Evolutionary conservation across 1,139 yeast species (phyloP).

Genomic region (Saccharomyces hybrid): DNA sequence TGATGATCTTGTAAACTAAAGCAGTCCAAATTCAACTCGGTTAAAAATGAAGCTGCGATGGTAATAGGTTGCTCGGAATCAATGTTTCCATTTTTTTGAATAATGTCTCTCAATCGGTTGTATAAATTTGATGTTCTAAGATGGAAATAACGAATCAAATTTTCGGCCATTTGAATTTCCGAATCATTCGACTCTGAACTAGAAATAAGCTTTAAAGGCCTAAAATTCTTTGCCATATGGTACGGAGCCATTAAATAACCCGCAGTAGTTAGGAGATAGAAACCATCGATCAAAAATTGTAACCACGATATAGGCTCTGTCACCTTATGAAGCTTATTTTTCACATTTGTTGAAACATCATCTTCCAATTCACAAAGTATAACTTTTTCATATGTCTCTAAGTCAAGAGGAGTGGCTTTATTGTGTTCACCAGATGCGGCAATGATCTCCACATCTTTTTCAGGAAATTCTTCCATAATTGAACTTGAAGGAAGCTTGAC

Average conservation of each 20-base stretch:
- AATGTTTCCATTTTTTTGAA: conserved; percentile 13
- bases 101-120: conserved; percentile 12
- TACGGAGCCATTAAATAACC: conserved; percentile 48
- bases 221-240: conserved; percentile 22
- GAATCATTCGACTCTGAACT: not conserved
- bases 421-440: conserved; percentile 9
- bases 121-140: conserved; percentile 16
- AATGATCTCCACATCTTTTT: not conserved
- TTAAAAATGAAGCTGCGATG: conserved; percentile 17
- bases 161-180: conserved; percentile 37
- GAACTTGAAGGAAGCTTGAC: conserved; percentile 34
- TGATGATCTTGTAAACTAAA: conserved; percentile 26
- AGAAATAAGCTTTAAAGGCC: conserved; percentile 43
- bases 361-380: conserved; percentile 14
- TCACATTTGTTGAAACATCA: conserved; percentile 21
- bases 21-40: conserved; percentile 24
- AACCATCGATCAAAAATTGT: conserved; percentile 62
- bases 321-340: conserved; percentile 15
- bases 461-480: conserved; percentile 16
- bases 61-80: conserved; percentile 11
- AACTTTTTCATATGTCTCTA: conserved; percentile 21
- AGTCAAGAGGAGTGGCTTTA: conserved; percentile 35
- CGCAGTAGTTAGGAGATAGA: conserved; percentile 81
- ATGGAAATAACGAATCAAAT: conserved; percentile 31
- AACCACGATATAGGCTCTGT: conserved; percentile 52